phyloP scores from a whole-genome alignment of 352 stramenopile genomes.

The Globisporangium yorkense region DNA sequence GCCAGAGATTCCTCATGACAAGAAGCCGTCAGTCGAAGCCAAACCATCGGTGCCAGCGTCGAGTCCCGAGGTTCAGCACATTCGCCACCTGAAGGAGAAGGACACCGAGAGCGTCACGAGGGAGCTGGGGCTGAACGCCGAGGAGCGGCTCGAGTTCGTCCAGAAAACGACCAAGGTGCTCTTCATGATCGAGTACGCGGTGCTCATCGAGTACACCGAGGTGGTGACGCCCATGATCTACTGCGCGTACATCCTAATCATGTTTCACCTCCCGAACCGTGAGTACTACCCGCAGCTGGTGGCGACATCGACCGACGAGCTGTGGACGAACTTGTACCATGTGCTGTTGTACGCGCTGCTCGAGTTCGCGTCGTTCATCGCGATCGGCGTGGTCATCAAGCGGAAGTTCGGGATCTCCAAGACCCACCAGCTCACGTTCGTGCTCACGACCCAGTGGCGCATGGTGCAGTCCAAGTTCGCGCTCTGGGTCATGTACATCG shows the following conservation, averaged over 20 bases:
- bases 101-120: background rate
- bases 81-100: background rate
- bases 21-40: background rate
- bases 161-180: slow-evolving; percentile 5
- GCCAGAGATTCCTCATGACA: background rate
- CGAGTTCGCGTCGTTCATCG: slow-evolving; percentile 16
- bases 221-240: slow-evolving; percentile 16
- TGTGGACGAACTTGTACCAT: slow-evolving; percentile 3
- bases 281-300: slow-evolving; percentile 7
- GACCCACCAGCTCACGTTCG: slow-evolving; percentile 4
- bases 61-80: background rate
- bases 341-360: slow-evolving; percentile 19
- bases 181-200: slow-evolving; percentile 11
- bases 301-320: background rate
- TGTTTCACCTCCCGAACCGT: slow-evolving; percentile 8
- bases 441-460: slow-evolving; percentile 9
- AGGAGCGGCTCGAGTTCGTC: slow-evolving; percentile 1
- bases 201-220: slow-evolving; percentile 19
- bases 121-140: background rate
- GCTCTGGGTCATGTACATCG: slow-evolving; percentile 14
- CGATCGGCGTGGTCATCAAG: slow-evolving; percentile 12
- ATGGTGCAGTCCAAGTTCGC: slow-evolving; percentile 22
- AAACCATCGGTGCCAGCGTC: background rate
- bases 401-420: slow-evolving; percentile 10
- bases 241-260: slow-evolving; percentile 4